Evolutionary conservation across 345 rosid genomes (phyloP).

Genomic region (Eucalyptus coolabah): DNA sequence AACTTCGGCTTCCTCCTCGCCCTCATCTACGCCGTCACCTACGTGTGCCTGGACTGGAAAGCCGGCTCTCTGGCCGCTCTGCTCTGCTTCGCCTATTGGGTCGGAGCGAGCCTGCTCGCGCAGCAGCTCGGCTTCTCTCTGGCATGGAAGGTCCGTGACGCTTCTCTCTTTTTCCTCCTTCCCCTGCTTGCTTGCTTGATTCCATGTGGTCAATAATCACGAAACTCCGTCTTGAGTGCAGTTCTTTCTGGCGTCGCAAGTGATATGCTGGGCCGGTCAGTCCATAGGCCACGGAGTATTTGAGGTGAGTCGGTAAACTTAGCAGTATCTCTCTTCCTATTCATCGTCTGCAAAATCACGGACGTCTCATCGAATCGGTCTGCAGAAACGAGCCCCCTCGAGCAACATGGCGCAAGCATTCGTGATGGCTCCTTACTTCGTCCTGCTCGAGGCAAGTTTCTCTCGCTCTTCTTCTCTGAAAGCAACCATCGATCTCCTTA

Average conservation of each 20-base stretch:
- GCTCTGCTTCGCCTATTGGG: slow-evolving; percentile 15
- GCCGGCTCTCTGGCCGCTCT: slow-evolving; percentile 54
- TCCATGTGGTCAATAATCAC: not conserved
- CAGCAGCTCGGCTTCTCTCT: not conserved
- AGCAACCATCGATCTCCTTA: not conserved
- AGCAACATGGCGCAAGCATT: not conserved
- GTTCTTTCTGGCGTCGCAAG: not conserved
- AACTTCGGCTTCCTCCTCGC: slow-evolving; percentile 40
- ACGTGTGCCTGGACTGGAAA: slow-evolving; percentile 34
- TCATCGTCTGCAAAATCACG: not conserved
- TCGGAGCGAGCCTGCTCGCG: not conserved
- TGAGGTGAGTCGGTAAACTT: not conserved
- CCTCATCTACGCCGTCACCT: slow-evolving; percentile 24
- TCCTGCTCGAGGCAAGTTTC: not conserved
- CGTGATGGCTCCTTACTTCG: not conserved
- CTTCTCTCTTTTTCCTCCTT: not conserved
- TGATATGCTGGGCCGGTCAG: not conserved
- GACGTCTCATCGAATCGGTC: not conserved
- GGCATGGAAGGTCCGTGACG: not conserved
- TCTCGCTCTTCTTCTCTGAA: not conserved
- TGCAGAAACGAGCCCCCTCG: slow-evolving; percentile 1
- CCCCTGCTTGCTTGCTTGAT: not conserved
- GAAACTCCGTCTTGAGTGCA: not conserved
- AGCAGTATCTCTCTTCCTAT: not conserved
- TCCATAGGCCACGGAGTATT: not conserved